phyloP scores from a whole-genome alignment of 345 rosid genomes.

The Rhodamnia rubescens region DNA sequence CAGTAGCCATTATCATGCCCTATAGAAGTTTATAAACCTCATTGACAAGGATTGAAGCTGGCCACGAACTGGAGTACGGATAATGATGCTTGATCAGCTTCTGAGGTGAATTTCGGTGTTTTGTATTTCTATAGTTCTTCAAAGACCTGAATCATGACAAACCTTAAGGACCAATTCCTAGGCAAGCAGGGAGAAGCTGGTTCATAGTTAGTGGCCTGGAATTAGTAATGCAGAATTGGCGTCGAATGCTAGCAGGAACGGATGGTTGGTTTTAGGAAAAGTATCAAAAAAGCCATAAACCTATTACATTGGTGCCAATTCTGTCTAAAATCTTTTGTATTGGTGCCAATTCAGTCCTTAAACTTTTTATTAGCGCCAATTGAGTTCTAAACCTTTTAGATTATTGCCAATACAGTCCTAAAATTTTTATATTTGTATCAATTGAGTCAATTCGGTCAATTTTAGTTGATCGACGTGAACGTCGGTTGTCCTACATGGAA shows the following conservation, averaged over 20 bases:
- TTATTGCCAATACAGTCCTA: too few relatives aligned
- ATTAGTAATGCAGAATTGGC: neutral
- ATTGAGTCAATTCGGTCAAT: too few relatives aligned
- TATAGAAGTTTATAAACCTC: neutral
- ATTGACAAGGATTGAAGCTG: neutral
- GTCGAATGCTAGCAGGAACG: neutral
- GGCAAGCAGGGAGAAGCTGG: neutral
- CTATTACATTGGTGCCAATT: too few relatives aligned
- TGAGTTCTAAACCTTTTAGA: too few relatives aligned
- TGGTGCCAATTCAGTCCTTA: too few relatives aligned
- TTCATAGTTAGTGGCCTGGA: neutral
- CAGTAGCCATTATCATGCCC: neutral
- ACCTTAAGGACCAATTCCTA: neutral
- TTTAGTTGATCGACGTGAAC: too few relatives aligned
- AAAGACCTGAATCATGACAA: neutral
- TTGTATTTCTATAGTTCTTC: neutral
- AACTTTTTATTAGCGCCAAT: too few relatives aligned
- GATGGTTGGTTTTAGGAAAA: too few relatives aligned
- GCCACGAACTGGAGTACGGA: neutral
- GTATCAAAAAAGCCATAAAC: too few relatives aligned
- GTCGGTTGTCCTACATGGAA: too few relatives aligned
- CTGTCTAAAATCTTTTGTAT: too few relatives aligned
- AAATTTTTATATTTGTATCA: too few relatives aligned
- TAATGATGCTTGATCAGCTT: neutral
- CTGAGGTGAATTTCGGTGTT: neutral